Percentiles rank a stretch among this genome's conserved stretches.
phyloP scores from a whole-genome alignment of 129 eudicot species.

The Dittrichia graveolens region DNA sequence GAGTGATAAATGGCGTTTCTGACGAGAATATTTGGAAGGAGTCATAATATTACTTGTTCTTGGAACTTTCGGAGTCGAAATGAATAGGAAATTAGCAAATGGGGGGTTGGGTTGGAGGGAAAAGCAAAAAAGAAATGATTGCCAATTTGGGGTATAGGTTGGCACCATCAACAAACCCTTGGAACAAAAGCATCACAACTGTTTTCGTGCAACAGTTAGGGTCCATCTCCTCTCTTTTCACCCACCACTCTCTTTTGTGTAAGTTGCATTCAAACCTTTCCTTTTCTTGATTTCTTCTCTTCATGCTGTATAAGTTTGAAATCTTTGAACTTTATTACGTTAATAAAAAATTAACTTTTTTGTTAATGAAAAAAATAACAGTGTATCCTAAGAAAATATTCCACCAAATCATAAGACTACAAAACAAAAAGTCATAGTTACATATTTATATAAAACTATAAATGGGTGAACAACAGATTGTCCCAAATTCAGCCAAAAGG shows the following conservation, averaged over 20 bases:
- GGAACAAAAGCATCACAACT: conserved; percentile 27
- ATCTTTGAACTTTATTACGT: no score
- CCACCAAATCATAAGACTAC: no score
- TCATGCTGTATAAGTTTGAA: background rate
- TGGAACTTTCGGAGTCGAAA: conserved; percentile 19
- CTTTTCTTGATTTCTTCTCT: background rate
- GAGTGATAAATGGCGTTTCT: background rate
- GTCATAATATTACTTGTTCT: conserved; percentile 16
- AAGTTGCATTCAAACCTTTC: conserved; percentile 1
- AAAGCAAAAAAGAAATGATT: conserved; percentile 9
- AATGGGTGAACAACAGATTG: no score
- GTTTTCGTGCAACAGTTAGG: background rate
- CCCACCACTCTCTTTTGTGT: conserved; percentile 13
- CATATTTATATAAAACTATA: no score
- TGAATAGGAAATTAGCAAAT: conserved; percentile 3
- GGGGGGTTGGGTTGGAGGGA: conserved; percentile 25
- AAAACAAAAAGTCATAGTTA: no score
- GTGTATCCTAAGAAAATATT: no score
- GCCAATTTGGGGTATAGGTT: no score
- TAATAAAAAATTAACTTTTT: no score
- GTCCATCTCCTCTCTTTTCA: conserved; percentile 19
- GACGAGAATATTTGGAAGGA: conserved; percentile 10
- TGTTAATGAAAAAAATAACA: no score
- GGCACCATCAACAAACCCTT: conserved; percentile 28
- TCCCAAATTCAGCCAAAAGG: no score